These are phyloP conservation scores for Wallacemonas collosoma DNA, from an alignment of 208 protist genomes.

Conservation along the genomic window DNA sequence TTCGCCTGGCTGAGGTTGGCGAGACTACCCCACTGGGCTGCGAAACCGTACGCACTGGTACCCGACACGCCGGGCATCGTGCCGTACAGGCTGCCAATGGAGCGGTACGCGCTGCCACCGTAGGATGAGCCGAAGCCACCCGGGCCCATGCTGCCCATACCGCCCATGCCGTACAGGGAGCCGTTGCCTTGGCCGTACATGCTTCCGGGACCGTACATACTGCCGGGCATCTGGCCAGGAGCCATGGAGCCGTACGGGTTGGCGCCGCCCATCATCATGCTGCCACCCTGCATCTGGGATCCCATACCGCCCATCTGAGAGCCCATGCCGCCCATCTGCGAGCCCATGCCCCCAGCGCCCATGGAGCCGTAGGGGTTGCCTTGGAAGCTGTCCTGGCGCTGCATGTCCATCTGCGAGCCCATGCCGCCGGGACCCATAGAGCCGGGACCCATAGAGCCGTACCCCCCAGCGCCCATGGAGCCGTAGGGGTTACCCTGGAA, in stretches of 20 bases:
- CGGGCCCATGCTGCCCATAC: constrained; percentile 23
- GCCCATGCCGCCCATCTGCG: constrained; percentile 19
- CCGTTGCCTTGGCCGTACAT: constrained; percentile 19
- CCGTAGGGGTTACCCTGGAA: background rate
- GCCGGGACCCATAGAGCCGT: constrained; percentile 4
- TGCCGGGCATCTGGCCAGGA: constrained; percentile 15
- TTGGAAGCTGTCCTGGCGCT: constrained; percentile 9
- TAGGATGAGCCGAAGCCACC: constrained; percentile 31
- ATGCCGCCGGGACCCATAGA: constrained; percentile 15
- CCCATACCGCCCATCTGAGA: constrained; percentile 19
- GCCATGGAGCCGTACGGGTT: constrained; percentile 23
- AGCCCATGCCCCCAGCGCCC: constrained; percentile 20
- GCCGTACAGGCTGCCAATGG: constrained; percentile 30
- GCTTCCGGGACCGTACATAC: constrained; percentile 23
- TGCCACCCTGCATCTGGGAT: constrained; percentile 7
- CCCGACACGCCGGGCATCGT: constrained; percentile 17
- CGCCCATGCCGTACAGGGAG: constrained; percentile 30
- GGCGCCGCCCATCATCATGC: constrained; percentile 15
- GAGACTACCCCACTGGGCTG: constrained; percentile 65
- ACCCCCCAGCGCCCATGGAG: background rate
- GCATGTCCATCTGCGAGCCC: constrained; percentile 3
- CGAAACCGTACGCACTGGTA: constrained; percentile 50
- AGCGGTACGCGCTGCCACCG: constrained; percentile 32
- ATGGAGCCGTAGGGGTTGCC: constrained; percentile 17
- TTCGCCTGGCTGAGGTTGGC: constrained; percentile 41